These are phyloP conservation scores for Sistotremastrum suecicum DNA, from an alignment of 768 basidiomycete species.

Conservation along the genomic window DNA sequence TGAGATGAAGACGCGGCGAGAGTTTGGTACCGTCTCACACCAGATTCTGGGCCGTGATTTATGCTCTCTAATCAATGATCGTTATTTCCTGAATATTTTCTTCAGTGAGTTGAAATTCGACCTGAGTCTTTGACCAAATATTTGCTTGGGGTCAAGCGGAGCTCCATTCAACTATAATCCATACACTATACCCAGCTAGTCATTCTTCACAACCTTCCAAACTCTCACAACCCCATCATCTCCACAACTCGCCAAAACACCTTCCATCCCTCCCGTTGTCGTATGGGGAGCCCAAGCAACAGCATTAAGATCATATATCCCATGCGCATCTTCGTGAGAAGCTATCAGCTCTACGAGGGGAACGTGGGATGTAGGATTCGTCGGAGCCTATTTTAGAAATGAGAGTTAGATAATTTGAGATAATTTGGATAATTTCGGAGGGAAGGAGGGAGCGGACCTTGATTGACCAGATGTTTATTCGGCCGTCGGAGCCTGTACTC, in stretches of 20 bases:
- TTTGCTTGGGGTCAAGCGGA: no score
- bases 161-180: no score
- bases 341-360: conserved; percentile 38
- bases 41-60: no score
- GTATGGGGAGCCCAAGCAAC: conserved; percentile 69
- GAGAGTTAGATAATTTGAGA: conserved; percentile 6
- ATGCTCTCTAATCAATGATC: no score
- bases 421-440: not conserved
- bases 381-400: conserved; percentile 7
- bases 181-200: no score
- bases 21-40: no score
- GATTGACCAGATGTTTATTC: conserved; percentile 70
- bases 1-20: no score
- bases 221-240: conserved; percentile 76
- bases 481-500: conserved; percentile 76
- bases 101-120: no score
- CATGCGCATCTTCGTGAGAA: conserved; percentile 52
- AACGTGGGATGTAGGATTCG: conserved; percentile 5
- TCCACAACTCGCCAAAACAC: conserved; percentile 66
- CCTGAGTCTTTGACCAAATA: no score
- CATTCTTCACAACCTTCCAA: conserved; percentile 39
- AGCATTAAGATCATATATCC: conserved; percentile 72
- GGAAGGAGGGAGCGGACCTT: conserved; percentile 25
- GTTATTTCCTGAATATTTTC: no score
- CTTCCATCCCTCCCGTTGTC: conserved; percentile 28